Percentiles rank a stretch among this genome's conserved stretches.
Conservation (phyloP, 2,329 filamentous ascomycete genomes). For the Pleomassaria siparia region DNA sequence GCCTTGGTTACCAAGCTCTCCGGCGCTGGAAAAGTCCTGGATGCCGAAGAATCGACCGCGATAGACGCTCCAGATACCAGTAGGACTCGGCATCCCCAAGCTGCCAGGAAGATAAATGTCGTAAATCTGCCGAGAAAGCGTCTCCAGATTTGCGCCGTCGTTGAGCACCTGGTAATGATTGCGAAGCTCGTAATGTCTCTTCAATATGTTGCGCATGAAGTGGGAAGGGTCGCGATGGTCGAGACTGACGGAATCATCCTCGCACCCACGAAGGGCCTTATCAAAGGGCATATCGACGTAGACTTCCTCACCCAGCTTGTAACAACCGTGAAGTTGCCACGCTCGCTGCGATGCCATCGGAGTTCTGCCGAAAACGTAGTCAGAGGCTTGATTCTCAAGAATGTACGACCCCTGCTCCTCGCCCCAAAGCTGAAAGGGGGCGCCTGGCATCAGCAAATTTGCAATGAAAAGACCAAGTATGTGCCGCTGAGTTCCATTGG, state of each 20-base stretch:
- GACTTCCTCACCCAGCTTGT: constrained; percentile 57
- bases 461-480: constrained; percentile 61
- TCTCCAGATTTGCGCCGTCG: constrained; percentile 58
- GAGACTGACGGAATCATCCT: constrained; percentile 58
- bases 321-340: constrained; percentile 68
- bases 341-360: constrained; percentile 63
- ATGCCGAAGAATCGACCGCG: constrained; percentile 53
- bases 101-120: constrained; percentile 23
- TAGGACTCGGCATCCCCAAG: constrained; percentile 21
- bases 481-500: constrained; percentile 59
- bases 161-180: constrained; percentile 59
- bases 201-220: constrained; percentile 62
- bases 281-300: constrained; percentile 62
- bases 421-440: constrained; percentile 63
- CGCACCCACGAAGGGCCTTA: constrained; percentile 56
- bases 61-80: constrained; percentile 59
- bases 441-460: constrained; percentile 61
- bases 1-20: constrained; percentile 47
- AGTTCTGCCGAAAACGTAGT: constrained; percentile 67
- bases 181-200: constrained; percentile 63
- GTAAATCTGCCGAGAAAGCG: constrained; percentile 59
- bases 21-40: constrained; percentile 52
- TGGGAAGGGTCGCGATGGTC: constrained; percentile 66
- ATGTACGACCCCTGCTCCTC: constrained; percentile 68
- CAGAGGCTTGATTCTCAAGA: constrained; percentile 63